Base-by-base conservation (phyloP, 106 monocot species). In the Dendrobium officinale region DNA sequence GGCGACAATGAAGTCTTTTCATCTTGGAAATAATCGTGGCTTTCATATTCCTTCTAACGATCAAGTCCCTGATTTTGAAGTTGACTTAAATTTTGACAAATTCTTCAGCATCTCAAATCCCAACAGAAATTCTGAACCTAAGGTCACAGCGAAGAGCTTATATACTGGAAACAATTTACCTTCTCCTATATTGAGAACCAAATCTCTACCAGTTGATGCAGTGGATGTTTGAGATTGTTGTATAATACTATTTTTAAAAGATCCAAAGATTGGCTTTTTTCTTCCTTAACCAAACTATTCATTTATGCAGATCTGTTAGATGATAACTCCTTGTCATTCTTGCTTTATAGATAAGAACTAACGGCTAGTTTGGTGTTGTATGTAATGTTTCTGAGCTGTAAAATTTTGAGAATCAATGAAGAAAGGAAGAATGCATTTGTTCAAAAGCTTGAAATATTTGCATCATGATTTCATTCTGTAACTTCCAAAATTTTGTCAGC, bases 161-260 rank as follows among this genome's bases (percentile, higher is more conserved):
- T 90, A 86, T 37, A 33, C 51, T 4, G 85, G 80, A 40, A 16
- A 16, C 59, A 79, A 73, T 37, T 22, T 78, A 42, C 83, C 80
- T 9, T 74, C 75, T 61, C 75, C 81, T n/a, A 56, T 91, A 31
- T 44, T 78, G 4, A 83, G 84, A 78, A 82, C 84, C 24, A 89
- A 79, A 67, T 93, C 90, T 66, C 80, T 87, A 45, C 78, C 88
- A 6, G 67, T 88, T 22, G 82, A 88, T 87, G 88, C 85, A 1
- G 83, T 85, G 29, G 88, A 88, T 83, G 80, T 75, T 73, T 86
- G 82, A 87, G 33, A 13, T 70, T 70, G 37, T 51, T 15, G 70
- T 15, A 70, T 70, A 3, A 37, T 37, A 37, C 3, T 37, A 37
- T 37, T 37, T 37, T 37, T 37, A 67, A 27, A 11, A 48, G 13